A percentile compares a stretch with the other conserved stretches of the same genome.
Evolutionary conservation across 805 yeast species (phyloP).

Genomic region (Metschnikowia vanudenii): DNA sequence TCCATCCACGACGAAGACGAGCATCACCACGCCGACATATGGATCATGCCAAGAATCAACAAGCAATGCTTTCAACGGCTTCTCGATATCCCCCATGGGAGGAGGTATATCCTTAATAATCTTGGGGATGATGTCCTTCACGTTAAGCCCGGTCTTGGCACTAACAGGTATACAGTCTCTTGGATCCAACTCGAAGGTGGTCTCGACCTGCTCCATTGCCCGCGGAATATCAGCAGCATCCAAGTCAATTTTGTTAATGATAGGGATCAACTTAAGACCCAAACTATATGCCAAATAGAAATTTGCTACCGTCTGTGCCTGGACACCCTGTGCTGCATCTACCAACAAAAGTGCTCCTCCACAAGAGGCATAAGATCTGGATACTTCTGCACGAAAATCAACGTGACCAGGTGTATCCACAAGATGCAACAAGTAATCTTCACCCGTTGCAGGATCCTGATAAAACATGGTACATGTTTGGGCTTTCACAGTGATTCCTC

Average conservation of each 20-base stretch:
- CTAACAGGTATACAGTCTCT: slow-evolving; percentile 80
- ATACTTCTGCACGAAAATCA: slow-evolving; percentile 90
- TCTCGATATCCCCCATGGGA: slow-evolving; percentile 56
- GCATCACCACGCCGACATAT: slow-evolving; percentile 84
- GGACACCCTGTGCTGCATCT: slow-evolving; percentile 95
- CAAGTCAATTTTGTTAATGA: slow-evolving; percentile 87
- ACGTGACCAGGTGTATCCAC: slow-evolving; percentile 99
- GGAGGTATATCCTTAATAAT: slow-evolving; percentile 79
- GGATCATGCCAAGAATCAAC: slow-evolving; percentile 99
- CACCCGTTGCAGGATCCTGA: slow-evolving; percentile 49
- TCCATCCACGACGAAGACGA: slow-evolving; percentile 87
- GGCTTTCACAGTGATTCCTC: slow-evolving; percentile 96
- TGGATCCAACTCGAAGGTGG: slow-evolving; percentile 73
- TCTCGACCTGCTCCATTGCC: slow-evolving; percentile 81
- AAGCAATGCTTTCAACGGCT: slow-evolving; percentile 68
- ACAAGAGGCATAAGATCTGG: slow-evolving; percentile 92
- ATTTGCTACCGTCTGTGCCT: slow-evolving; percentile 98
- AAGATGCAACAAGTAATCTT: slow-evolving; percentile 80
- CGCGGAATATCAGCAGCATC: slow-evolving; percentile 81
- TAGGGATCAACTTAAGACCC: slow-evolving; percentile 79
- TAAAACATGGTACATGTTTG: slow-evolving; percentile 96
- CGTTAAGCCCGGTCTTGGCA: slow-evolving; percentile 87
- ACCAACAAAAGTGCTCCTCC: slow-evolving; percentile 89
- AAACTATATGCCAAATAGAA: slow-evolving; percentile 85
- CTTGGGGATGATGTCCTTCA: slow-evolving; percentile 74